Conservation (phyloP, 2,329 filamentous ascomycete genomes). For the Rutstroemia sydowiana region DNA sequence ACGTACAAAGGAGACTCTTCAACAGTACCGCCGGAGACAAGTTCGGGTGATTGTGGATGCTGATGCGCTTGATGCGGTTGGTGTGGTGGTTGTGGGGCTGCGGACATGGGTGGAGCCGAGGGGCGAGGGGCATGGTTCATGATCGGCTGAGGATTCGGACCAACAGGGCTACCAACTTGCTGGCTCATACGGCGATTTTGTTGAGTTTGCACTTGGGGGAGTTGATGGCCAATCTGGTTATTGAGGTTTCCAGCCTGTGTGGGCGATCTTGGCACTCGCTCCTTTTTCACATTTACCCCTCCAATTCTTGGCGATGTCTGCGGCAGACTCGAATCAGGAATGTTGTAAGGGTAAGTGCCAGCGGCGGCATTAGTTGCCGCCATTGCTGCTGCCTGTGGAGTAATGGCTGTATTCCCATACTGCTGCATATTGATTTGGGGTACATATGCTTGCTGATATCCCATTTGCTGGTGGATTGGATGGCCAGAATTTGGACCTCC, state of each 20-base stretch:
- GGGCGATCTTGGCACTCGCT: slow-evolving; percentile 71
- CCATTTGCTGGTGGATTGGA: slow-evolving; percentile 60
- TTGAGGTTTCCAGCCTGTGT: slow-evolving; percentile 54
- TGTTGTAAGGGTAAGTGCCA: slow-evolving; percentile 66
- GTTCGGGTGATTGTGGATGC: slow-evolving; percentile 70
- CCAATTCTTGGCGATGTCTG: slow-evolving; percentile 72
- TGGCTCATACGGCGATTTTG: slow-evolving; percentile 63
- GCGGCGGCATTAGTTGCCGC: slow-evolving; percentile 85
- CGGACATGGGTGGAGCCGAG: slow-evolving; percentile 51
- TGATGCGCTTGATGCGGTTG: no score
- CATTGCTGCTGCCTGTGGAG: slow-evolving; percentile 76
- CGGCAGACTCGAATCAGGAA: slow-evolving; percentile 59
- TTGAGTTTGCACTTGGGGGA: slow-evolving; percentile 36
- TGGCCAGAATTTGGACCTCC: slow-evolving; percentile 54
- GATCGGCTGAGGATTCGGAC: slow-evolving; percentile 66
- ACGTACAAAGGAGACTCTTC: slow-evolving; percentile 96
- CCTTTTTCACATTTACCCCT: slow-evolving; percentile 58
- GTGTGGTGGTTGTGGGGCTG: slow-evolving; percentile 55
- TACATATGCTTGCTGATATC: slow-evolving; percentile 74
- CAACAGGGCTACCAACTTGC: slow-evolving; percentile 61
- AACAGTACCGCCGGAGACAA: slow-evolving; percentile 58
- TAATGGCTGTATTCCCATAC: slow-evolving; percentile 71
- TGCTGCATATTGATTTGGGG: slow-evolving; percentile 68
- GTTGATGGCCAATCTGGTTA: slow-evolving; percentile 43
- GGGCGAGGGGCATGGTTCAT: slow-evolving; percentile 59